Evolutionary conservation across 2,329 filamentous ascomycete species (phyloP).

Genomic region (Boeremia lycopersici): DNA sequence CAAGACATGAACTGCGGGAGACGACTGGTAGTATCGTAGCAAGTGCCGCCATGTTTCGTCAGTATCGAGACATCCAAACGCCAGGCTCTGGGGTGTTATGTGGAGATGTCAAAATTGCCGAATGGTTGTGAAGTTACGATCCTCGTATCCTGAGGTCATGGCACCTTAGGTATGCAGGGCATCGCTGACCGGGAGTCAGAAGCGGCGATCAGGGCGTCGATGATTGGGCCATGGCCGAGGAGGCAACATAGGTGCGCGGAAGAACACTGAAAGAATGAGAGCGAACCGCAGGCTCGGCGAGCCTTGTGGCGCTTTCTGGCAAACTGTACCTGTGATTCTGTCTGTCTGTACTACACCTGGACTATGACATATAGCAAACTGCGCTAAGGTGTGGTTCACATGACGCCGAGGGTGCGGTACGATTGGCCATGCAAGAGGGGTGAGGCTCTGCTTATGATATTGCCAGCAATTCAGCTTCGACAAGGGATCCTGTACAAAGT

Average conservation of each 20-base stretch:
- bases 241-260: constrained; percentile 19
- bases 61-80: constrained; percentile 3
- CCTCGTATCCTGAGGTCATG: constrained; percentile 34
- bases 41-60: constrained; percentile 40
- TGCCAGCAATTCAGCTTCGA: background rate
- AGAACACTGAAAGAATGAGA: constrained; percentile 18
- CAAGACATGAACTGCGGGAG: constrained; percentile 40
- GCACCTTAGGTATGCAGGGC: constrained; percentile 30
- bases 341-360: constrained; percentile 3
- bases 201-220: constrained; percentile 22
- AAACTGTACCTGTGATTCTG: constrained; percentile 11
- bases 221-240: constrained; percentile 27
- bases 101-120: constrained; percentile 22
- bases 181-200: constrained; percentile 32
- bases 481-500: constrained; percentile 3
- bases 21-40: constrained; percentile 44
- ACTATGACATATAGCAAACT: constrained; percentile 4
- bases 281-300: constrained; percentile 25
- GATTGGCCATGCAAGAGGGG: constrained; percentile 13
- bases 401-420: constrained; percentile 1
- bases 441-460: constrained; percentile 13
- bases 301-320: constrained; percentile 13
- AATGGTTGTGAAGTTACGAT: constrained; percentile 20
- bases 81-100: background rate
- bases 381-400: constrained; percentile 6